A percentile compares a stretch with the other conserved stretches of the same genome.
These are phyloP conservation scores for Cystobasidium onofrii DNA, from an alignment of 768 basidiomycete species.

Conservation along the genomic window DNA sequence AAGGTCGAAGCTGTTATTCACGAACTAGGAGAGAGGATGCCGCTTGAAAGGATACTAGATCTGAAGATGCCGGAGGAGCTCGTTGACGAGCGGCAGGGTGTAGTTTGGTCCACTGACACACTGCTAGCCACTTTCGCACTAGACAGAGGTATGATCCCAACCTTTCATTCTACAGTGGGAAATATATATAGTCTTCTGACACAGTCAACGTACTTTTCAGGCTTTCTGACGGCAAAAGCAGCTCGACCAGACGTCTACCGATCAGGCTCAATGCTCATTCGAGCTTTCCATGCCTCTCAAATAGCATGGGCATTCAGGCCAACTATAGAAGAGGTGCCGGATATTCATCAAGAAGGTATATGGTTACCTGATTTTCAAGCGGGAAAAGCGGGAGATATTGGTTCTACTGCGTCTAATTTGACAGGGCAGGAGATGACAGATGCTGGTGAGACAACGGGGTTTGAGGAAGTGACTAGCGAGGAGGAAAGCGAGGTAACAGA, in stretches of 20 bases:
- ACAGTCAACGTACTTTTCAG: too few species aligned
- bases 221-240: slow-evolving; percentile 68
- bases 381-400: neutral
- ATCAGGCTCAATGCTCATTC: slow-evolving; percentile 54
- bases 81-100: slow-evolving; percentile 56
- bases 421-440: neutral
- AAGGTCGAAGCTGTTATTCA: slow-evolving; percentile 77
- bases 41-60: slow-evolving; percentile 67
- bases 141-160: slow-evolving; percentile 58
- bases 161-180: neutral
- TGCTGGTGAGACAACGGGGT: neutral
- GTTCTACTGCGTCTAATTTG: neutral
- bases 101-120: slow-evolving; percentile 74
- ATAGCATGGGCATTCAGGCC: slow-evolving; percentile 19
- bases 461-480: neutral
- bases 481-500: neutral
- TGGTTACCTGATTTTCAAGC: slow-evolving; percentile 7
- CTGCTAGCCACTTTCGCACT: slow-evolving; percentile 69
- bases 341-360: slow-evolving; percentile 3
- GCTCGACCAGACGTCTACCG: slow-evolving; percentile 80
- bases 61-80: slow-evolving; percentile 43
- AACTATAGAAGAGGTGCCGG: neutral
- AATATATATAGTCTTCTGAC: too few species aligned
- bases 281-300: slow-evolving; percentile 25
- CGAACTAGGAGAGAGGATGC: slow-evolving; percentile 59